Evolutionary conservation across 2,329 filamentous ascomycete genomes (phyloP), one percentile per base, ranked within the genome.

Genomic region (Penicillium glabrum): DNA sequence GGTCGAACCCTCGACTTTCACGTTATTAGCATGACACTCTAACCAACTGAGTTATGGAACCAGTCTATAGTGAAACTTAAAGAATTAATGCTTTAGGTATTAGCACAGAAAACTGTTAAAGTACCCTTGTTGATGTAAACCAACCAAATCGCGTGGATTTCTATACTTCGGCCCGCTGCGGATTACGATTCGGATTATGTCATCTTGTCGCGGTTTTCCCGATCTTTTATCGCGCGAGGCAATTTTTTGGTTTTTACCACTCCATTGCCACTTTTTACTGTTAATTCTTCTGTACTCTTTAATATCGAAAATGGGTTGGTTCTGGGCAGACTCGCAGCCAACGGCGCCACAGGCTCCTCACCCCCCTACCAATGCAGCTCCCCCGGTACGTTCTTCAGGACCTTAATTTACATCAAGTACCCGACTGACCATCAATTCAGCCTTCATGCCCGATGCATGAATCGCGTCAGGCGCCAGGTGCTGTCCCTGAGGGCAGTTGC

Each of bases 381-480:
- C 83, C 76, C 84, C 84, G 47, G 84, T 86, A 78, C 61, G 79
- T 71, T 10, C 44, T 24, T 43, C 31, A 27, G 5, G 5, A 53
- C 29, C 13, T 24, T n/a, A 43, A 63, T 62, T 65, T 57, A 66
- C 57, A 45, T 13, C 61, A 69, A 60, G 19, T 31, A 16, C 24
- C 24, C 29, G 37, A 62, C 65, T 69, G 61, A 67, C 58, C 48
- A 16, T 62, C 62, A 70, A 61, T 66, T 19, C 16, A 89, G 86
- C 84, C 86, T 68, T 80, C 79, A 78, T 90, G 88, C 69, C 88
- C 88, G 16, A 89, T 90, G 86, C 86, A 89, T 73, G 80, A 83
- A 60, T 74, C 76, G 16, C 67, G 73, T 49, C 59, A 72, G 46
- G 57, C 73, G 33, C 60, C 63, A 61, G 65, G 59, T 64, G 54